phyloP scores from a whole-genome alignment of 331 rosid species.

The Stylosanthes scabra region DNA sequence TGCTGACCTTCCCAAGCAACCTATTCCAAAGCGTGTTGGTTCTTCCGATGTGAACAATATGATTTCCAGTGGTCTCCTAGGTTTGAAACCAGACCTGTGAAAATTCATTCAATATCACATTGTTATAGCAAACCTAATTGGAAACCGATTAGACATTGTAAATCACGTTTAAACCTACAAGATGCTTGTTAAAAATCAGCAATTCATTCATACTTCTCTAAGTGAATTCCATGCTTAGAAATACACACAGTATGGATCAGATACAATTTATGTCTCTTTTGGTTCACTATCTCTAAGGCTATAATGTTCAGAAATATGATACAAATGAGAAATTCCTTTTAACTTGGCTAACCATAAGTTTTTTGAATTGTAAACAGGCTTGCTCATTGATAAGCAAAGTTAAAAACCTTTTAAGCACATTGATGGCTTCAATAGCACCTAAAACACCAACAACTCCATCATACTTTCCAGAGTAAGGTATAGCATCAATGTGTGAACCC shows the following conservation, averaged over 20 bases:
- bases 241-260: conserved; percentile 6
- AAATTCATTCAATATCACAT: conserved; percentile 41
- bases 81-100: conserved; percentile 88
- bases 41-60: conserved; percentile 95
- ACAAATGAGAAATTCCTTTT: background rate
- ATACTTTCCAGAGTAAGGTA: conserved; percentile 96
- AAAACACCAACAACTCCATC: conserved; percentile 97
- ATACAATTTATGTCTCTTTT: conserved; percentile 13
- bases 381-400: conserved; percentile 34
- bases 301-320: background rate
- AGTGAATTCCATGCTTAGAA: conserved; percentile 24
- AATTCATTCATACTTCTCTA: conserved; percentile 9
- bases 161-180: conserved; percentile 16
- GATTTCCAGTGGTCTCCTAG: conserved; percentile 82
- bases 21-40: conserved; percentile 92
- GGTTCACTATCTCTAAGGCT: conserved; percentile 13
- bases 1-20: conserved; percentile 96
- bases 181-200: conserved; percentile 8
- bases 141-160: conserved; percentile 3
- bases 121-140: conserved; percentile 5
- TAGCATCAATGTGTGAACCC: conserved; percentile 97
- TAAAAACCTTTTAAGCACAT: conserved; percentile 76
- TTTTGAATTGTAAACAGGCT: conserved; percentile 6
- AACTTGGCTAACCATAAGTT: background rate
- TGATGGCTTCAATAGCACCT: conserved; percentile 97